phyloP scores from a whole-genome alignment of 208 protist genomes.

The Perkinsela sp. region DNA sequence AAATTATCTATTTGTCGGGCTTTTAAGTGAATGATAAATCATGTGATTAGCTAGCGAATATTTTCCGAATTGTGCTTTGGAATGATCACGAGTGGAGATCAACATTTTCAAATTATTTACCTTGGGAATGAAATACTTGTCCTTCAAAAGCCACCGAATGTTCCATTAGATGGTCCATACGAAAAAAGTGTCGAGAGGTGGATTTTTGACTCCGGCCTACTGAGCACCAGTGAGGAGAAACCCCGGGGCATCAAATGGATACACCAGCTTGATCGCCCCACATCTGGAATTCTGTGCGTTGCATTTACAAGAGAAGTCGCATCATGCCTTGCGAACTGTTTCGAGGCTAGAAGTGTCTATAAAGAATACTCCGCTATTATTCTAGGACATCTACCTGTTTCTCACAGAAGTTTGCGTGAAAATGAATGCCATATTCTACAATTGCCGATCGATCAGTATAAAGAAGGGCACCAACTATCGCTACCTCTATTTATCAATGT shows the following conservation, averaged over 20 bases:
- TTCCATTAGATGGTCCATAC: slow-evolving; percentile 30
- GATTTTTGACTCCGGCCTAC: slow-evolving; percentile 4
- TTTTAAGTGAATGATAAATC: no score
- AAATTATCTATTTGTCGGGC: no score
- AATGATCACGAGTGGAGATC: no score
- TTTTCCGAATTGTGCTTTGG: no score
- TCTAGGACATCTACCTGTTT: slow-evolving; percentile 16
- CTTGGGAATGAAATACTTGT: slow-evolving; percentile 34
- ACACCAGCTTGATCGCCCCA: slow-evolving; percentile 64
- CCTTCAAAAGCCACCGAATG: slow-evolving; percentile 43
- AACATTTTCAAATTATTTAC: no score
- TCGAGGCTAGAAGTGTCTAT: slow-evolving; percentile 34
- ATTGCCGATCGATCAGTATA: background rate
- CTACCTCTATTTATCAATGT: background rate
- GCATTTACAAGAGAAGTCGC: slow-evolving; percentile 45
- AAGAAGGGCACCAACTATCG: background rate
- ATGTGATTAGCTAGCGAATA: no score
- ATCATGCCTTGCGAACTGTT: slow-evolving; percentile 31
- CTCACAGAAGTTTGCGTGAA: background rate
- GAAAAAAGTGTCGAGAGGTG: slow-evolving; percentile 5
- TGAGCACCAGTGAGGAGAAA: slow-evolving; percentile 2
- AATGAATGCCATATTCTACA: background rate
- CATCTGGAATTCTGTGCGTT: slow-evolving; percentile 53
- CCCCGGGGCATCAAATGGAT: slow-evolving; percentile 13
- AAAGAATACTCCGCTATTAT: slow-evolving; percentile 51